Percentiles rank a stretch among this genome's conserved stretches.
phyloP scores from a whole-genome alignment of 2,329 filamentous ascomycete species.

The Penicillium paneum region DNA sequence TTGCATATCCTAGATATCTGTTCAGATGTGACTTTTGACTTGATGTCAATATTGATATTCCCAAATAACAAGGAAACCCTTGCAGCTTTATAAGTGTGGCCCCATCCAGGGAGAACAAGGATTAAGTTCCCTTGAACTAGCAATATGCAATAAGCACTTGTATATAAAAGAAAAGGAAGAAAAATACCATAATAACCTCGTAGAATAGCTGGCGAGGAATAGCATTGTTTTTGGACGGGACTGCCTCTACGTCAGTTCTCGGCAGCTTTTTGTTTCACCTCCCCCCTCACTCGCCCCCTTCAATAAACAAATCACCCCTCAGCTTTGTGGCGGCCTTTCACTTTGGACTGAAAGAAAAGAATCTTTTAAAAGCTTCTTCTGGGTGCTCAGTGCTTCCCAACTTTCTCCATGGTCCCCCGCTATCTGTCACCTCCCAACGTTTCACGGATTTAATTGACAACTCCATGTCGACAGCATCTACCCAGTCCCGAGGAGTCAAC shows the following conservation, averaged over 20 bases:
- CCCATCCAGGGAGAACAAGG: not conserved
- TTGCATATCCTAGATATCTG: not conserved
- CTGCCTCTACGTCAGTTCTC: slow-evolving; percentile 26
- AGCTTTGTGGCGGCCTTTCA: slow-evolving; percentile 8
- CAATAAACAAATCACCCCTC: slow-evolving; percentile 14
- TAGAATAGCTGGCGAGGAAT: not conserved
- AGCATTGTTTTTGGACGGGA: slow-evolving; percentile 18
- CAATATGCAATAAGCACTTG: not conserved
- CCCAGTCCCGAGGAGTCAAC: slow-evolving; percentile 44
- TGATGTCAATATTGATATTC: not conserved
- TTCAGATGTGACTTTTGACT: not conserved
- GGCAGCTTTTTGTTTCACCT: slow-evolving; percentile 22
- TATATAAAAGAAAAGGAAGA: not conserved
- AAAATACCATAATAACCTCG: not conserved
- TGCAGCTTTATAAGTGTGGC: not conserved
- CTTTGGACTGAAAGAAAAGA: not conserved
- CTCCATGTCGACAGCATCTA: slow-evolving; percentile 49
- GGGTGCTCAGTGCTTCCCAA: slow-evolving; percentile 23
- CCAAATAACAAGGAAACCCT: not conserved
- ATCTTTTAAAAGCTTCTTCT: slow-evolving; percentile 2
- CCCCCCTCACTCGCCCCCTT: slow-evolving; percentile 12
- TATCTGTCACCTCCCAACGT: slow-evolving; percentile 23
- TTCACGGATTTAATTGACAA: slow-evolving; percentile 25
- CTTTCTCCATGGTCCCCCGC: slow-evolving; percentile 35
- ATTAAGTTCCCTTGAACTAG: not conserved